Percentiles rank a stretch among this genome's conserved stretches.
These are phyloP conservation scores for Yamadazyma mexicana DNA, from an alignment of 1,139 yeast species.

Conservation along the genomic window DNA sequence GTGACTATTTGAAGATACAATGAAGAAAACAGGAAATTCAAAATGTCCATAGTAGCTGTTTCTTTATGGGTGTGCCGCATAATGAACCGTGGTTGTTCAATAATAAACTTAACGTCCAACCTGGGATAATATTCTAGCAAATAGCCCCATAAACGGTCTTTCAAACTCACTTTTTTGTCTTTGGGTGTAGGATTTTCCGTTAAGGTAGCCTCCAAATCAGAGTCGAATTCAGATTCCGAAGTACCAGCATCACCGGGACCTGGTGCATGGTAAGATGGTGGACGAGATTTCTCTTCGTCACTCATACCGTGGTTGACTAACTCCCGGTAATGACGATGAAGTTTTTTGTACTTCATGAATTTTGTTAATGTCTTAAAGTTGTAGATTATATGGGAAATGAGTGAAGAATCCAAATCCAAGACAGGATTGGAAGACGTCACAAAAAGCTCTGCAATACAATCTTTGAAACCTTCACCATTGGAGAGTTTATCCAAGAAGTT, in stretches of 20 bases:
- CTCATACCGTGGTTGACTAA: slow-evolving; percentile 10
- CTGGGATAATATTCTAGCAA: slow-evolving; percentile 47
- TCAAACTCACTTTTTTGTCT: slow-evolving; percentile 9
- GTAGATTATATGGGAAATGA: slow-evolving; percentile 39
- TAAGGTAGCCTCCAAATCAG: slow-evolving; percentile 8
- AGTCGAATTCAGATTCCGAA: slow-evolving; percentile 6
- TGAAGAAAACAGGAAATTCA: slow-evolving; percentile 40
- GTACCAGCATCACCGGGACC: background rate
- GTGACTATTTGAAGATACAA: slow-evolving; percentile 38
- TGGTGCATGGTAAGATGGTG: background rate
- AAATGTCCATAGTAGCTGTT: slow-evolving; percentile 24
- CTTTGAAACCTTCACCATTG: slow-evolving; percentile 35
- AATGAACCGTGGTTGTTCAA: slow-evolving; percentile 46
- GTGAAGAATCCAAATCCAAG: slow-evolving; percentile 49
- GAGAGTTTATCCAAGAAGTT: slow-evolving; percentile 46
- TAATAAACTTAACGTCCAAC: slow-evolving; percentile 39
- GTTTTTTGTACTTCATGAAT: slow-evolving; percentile 26
- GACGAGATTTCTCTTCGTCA: background rate
- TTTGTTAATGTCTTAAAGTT: slow-evolving; percentile 34
- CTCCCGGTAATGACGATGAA: slow-evolving; percentile 16
- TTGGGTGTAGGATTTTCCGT: slow-evolving; percentile 2
- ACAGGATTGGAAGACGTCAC: slow-evolving; percentile 51
- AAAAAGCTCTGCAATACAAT: slow-evolving; percentile 38
- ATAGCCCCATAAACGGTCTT: slow-evolving; percentile 19
- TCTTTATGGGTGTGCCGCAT: slow-evolving; percentile 27